These are phyloP conservation scores for Pelargonium fulgidum DNA, from an alignment of 441 rosid genomes.

Conservation along the genomic window DNA sequence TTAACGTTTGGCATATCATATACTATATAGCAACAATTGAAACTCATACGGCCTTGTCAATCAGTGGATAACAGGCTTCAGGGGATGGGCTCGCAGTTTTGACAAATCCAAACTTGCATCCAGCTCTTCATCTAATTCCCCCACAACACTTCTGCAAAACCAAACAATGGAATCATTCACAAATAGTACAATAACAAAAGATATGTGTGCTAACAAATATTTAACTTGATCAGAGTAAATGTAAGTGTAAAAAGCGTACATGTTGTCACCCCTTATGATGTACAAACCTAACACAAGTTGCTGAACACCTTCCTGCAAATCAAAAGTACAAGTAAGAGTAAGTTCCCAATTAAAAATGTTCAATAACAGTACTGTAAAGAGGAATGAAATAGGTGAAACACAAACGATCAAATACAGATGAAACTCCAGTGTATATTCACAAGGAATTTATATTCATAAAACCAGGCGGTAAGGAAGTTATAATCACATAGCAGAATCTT, in stretches of 20 bases:
- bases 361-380: too few species aligned
- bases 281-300: slow-evolving; percentile 85
- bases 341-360: background rate
- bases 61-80: slow-evolving; percentile 10
- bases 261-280: slow-evolving; percentile 95
- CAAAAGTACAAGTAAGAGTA: background rate
- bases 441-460: too few species aligned
- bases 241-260: slow-evolving; percentile 31
- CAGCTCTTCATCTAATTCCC: slow-evolving; percentile 9
- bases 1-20: background rate
- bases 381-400: too few species aligned
- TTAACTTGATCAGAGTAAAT: background rate
- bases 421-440: too few species aligned
- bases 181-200: background rate
- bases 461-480: background rate
- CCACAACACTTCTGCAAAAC: slow-evolving; percentile 8
- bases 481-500: background rate
- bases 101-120: slow-evolving; percentile 7
- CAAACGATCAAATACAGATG: too few species aligned
- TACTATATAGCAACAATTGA: background rate
- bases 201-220: background rate
- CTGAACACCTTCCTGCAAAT: slow-evolving; percentile 84
- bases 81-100: slow-evolving; percentile 9
- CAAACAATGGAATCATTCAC: background rate
- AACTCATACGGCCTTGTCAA: background rate